Conservation (phyloP, 2,329 filamentous ascomycete species). For the Blastomyces silverae region DNA sequence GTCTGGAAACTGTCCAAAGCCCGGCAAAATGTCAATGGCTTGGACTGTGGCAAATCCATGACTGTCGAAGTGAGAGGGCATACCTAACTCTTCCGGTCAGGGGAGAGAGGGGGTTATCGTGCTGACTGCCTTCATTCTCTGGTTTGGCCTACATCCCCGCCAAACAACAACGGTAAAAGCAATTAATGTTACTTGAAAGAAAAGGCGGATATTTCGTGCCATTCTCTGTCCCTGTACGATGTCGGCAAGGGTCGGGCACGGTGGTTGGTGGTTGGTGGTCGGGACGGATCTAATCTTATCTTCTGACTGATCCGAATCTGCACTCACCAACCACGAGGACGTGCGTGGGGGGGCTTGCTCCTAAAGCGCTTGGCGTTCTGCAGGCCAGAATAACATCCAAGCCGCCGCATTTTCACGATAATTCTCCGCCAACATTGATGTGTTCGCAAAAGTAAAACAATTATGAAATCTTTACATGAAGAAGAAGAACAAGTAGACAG, state of each 20-base stretch:
- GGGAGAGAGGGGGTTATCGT: background rate
- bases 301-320: background rate
- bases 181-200: background rate
- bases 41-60: background rate
- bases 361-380: too few relatives aligned
- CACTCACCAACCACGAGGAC: constrained; percentile 8
- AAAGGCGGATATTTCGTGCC: background rate
- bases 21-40: background rate
- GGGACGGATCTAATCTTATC: constrained; percentile 21
- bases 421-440: background rate
- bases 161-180: background rate
- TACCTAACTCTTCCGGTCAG: background rate
- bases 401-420: background rate
- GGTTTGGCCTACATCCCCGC: background rate
- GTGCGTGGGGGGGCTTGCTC: too few relatives aligned
- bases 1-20: background rate
- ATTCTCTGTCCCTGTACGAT: too few relatives aligned
- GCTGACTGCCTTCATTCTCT: background rate
- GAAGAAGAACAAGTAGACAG: background rate
- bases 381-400: background rate
- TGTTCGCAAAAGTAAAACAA: background rate
- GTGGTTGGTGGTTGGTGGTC: background rate
- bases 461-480: background rate
- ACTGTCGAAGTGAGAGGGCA: background rate
- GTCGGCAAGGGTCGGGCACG: too few relatives aligned